Conservation (phyloP, 1,139 yeast species). For the Sugiyamaella grinbergsii region DNA sequence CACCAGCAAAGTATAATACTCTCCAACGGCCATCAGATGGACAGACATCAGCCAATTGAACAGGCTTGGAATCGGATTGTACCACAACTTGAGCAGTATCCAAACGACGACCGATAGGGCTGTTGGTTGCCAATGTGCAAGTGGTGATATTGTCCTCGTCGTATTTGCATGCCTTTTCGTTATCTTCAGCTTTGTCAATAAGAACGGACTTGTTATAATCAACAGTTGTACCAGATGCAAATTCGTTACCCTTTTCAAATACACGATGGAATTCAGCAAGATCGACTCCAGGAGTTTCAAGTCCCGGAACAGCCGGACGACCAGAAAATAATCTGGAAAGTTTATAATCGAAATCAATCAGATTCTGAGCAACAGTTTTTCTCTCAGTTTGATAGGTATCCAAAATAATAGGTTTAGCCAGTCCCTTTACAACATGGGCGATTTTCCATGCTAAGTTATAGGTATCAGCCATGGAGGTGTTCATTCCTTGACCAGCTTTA, state of each 20-base stretch:
- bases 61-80: slow-evolving; percentile 38
- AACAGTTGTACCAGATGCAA: slow-evolving; percentile 45
- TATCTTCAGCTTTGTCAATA: slow-evolving; percentile 26
- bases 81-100: slow-evolving; percentile 35
- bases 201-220: slow-evolving; percentile 39
- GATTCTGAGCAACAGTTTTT: slow-evolving; percentile 42
- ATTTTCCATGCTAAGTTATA: slow-evolving; percentile 47
- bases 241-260: slow-evolving; percentile 40
- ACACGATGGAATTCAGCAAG: slow-evolving; percentile 41
- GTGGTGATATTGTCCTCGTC: slow-evolving; percentile 8
- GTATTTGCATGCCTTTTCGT: background rate
- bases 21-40: slow-evolving; percentile 42
- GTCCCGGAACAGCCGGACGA: slow-evolving; percentile 38
- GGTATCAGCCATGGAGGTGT: slow-evolving; percentile 44
- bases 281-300: slow-evolving; percentile 37
- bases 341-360: slow-evolving; percentile 44
- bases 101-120: slow-evolving; percentile 41
- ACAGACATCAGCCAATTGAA: slow-evolving; percentile 37
- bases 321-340: slow-evolving; percentile 43
- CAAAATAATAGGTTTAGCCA: slow-evolving; percentile 37
- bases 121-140: slow-evolving; percentile 34
- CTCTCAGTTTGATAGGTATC: slow-evolving; percentile 44
- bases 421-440: slow-evolving; percentile 43
- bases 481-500: slow-evolving; percentile 49
- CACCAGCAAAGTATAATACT: slow-evolving; percentile 40